Evolutionary conservation across 129 eudicot genomes (phyloP), one percentile per base, ranked within the genome.

Genomic region (Centella asiatica): DNA sequence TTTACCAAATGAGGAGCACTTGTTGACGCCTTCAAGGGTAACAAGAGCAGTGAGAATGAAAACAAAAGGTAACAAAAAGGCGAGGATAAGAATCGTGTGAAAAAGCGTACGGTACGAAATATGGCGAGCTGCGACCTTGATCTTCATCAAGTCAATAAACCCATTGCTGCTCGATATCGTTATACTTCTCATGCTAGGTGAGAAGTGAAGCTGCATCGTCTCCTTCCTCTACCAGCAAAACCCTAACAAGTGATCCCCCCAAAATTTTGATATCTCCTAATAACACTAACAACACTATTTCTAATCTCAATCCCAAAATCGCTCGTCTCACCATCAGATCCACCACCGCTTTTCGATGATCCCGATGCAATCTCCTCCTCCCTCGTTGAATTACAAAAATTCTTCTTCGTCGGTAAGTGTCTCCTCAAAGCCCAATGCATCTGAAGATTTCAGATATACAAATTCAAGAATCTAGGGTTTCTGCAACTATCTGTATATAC

Each of bases 121-220:
- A 71, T 85, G 86, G 57, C 89, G 95, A 80, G 99, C 84, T 72
- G 99, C 95, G 65, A 93, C 85, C 77, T 93, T 93, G 86, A 93
- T 85, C 99, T 93, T 93, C 99, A 93, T 93, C 73, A 87, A 87
- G 80, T 93, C 99, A 69, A 80, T 72, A 67, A 84, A 82, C 32
- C 87, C 86, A 81, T 74, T 73, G 77, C 77, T 83, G 70, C 79
- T 80, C 66, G 95, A 86, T 75, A 92, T 87, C 49, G 95, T 92
- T 79, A 92, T 80, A 74, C 98, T 92, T 92, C 88, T 92, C 98
- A 92, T 92, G 70, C 98, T 92, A 78, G 94, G 95, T 85, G 95
- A 87, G 69, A 92, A 84, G 75, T 84, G 98, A 64, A 92, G 90
- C 95, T 87, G 98, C 98, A 92, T 92, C 87, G 72, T 92, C 81